Conservation (phyloP, 2,329 filamentous ascomycete genomes). For the Cladosporium sp. region DNA sequence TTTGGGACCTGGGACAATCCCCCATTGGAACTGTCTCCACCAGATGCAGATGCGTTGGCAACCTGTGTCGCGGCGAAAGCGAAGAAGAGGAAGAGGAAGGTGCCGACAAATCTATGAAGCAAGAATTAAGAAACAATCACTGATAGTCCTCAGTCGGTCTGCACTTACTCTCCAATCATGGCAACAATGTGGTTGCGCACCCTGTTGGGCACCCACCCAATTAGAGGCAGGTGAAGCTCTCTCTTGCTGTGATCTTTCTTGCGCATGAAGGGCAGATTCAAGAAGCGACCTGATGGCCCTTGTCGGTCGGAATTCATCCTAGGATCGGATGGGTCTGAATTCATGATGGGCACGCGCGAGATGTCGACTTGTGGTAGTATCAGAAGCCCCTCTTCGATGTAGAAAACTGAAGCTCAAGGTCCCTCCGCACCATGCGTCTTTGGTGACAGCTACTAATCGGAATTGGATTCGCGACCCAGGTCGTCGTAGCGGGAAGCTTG, state of each 20-base stretch:
- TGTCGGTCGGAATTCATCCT: slow-evolving; percentile 7
- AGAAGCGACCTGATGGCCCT: slow-evolving; percentile 19
- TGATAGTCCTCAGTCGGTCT: background rate
- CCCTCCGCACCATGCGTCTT: background rate
- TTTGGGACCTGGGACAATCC: slow-evolving; percentile 31
- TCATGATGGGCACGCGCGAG: background rate
- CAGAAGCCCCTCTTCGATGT: background rate
- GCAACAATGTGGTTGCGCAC: slow-evolving; percentile 42
- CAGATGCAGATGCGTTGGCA: slow-evolving; percentile 34
- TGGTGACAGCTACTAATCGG: no score
- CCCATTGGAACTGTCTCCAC: slow-evolving; percentile 16
- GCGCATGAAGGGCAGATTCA: slow-evolving; percentile 38
- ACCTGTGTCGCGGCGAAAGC: slow-evolving; percentile 37
- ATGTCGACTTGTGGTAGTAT: background rate
- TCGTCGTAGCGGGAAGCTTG: background rate
- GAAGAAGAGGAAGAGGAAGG: slow-evolving; percentile 44
- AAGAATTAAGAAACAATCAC: background rate
- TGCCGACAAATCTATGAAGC: slow-evolving; percentile 35
- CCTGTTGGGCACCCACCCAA: slow-evolving; percentile 43
- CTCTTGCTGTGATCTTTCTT: slow-evolving; percentile 28
- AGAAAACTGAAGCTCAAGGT: background rate
- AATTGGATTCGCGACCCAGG: no score
- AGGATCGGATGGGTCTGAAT: background rate
- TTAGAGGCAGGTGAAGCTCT: slow-evolving; percentile 36
- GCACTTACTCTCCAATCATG: slow-evolving; percentile 37